Evolutionary conservation across 2,329 filamentous ascomycete genomes (phyloP).

Genomic region (Botrytis paeoniae): DNA sequence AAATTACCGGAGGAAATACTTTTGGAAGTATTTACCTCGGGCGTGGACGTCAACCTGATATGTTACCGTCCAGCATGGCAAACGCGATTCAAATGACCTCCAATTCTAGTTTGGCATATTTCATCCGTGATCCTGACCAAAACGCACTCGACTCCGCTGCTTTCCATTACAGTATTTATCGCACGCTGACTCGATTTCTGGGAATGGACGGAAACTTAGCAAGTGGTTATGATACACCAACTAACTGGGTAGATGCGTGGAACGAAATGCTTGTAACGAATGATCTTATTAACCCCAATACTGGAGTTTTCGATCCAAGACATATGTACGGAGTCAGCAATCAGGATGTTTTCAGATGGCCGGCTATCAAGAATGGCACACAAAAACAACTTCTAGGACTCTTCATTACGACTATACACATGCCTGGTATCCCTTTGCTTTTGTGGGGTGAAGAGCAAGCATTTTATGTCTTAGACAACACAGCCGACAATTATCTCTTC

Average conservation of each 20-base stretch:
- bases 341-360: slow-evolving; percentile 65
- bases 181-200: slow-evolving; percentile 58
- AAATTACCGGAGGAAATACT: slow-evolving; percentile 61
- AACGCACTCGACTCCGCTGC: slow-evolving; percentile 57
- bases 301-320: slow-evolving; percentile 59
- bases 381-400: slow-evolving; percentile 55
- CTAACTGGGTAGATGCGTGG: slow-evolving; percentile 53
- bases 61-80: slow-evolving; percentile 47
- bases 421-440: slow-evolving; percentile 59
- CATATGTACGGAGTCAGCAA: slow-evolving; percentile 64
- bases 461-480: slow-evolving; percentile 62
- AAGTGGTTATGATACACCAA: slow-evolving; percentile 51
- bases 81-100: slow-evolving; percentile 49
- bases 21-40: slow-evolving; percentile 61
- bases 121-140: slow-evolving; percentile 51
- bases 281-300: slow-evolving; percentile 58
- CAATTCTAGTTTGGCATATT: slow-evolving; percentile 43
- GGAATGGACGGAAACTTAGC: slow-evolving; percentile 55
- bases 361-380: slow-evolving; percentile 54
- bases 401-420: slow-evolving; percentile 56
- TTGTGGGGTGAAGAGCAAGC: slow-evolving; percentile 66
- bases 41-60: slow-evolving; percentile 55
- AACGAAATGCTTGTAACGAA: slow-evolving; percentile 55
- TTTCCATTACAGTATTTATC: slow-evolving; percentile 64
- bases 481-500: slow-evolving; percentile 62